Percentiles rank a stretch among this genome's conserved stretches.
Conservation (phyloP, 345 rosid genomes). For the Diplotaxis tenuifolia region DNA sequence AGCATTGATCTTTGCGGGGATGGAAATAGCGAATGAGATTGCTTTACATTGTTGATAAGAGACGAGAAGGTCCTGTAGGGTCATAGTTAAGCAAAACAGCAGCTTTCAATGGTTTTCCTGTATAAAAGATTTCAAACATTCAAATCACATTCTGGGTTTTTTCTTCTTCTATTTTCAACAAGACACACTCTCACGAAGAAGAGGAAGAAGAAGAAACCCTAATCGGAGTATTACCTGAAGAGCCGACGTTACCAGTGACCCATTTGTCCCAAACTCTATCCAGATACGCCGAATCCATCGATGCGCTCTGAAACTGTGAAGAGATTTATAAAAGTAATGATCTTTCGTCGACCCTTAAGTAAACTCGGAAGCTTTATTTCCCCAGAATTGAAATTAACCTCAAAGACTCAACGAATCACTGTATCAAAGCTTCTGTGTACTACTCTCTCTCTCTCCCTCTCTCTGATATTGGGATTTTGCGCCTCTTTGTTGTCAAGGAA, state of each 20-base stretch:
- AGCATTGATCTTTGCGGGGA: not conserved
- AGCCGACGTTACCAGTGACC: constrained; percentile 56
- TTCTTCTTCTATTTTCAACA: not conserved
- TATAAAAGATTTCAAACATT: constrained; percentile 4
- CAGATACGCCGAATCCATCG: constrained; percentile 68
- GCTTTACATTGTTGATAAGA: constrained; percentile 74
- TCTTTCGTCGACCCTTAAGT: constrained; percentile 11
- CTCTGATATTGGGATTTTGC: too few relatives aligned
- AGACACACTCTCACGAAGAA: not conserved
- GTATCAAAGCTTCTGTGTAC: not conserved
- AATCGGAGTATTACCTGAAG: constrained; percentile 44
- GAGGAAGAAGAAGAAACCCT: not conserved
- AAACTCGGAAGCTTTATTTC: not conserved
- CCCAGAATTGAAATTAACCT: not conserved
- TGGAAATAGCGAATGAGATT: not conserved
- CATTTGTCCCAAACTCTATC: constrained; percentile 75
- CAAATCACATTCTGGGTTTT: constrained; percentile 18
- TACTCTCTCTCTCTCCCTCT: not conserved
- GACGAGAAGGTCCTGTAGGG: constrained; percentile 69
- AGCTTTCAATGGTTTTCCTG: constrained; percentile 71
- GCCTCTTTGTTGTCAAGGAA: too few relatives aligned
- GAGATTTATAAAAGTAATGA: not conserved
- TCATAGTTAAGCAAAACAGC: constrained; percentile 77
- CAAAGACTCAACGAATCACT: not conserved
- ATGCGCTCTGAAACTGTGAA: not conserved